Percentiles rank a stretch among this genome's conserved stretches.
Conservation (phyloP, 306 rosid species). For the Mimosa bimucronata region DNA sequence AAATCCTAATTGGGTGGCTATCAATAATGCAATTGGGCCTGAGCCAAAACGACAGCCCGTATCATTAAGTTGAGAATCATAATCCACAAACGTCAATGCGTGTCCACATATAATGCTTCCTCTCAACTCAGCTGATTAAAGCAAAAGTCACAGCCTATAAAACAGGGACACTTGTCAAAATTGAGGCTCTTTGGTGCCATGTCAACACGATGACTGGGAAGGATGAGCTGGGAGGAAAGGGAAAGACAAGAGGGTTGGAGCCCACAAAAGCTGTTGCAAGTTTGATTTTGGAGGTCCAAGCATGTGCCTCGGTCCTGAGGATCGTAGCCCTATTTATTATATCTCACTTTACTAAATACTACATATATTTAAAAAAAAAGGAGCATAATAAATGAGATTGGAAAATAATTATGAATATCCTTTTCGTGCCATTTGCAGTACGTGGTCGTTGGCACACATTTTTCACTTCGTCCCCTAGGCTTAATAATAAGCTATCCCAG, state of each 20-base stretch:
- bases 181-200: constrained; percentile 39
- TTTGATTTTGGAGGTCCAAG: constrained; percentile 59
- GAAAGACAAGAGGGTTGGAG: constrained; percentile 5
- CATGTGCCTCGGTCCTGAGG: constrained; percentile 61
- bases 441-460: background rate
- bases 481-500: background rate
- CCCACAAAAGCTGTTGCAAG: constrained; percentile 44
- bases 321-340: constrained; percentile 22
- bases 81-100: constrained; percentile 38
- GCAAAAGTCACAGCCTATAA: background rate
- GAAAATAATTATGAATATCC: background rate
- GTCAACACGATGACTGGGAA: constrained; percentile 43
- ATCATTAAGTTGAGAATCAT: constrained; percentile 29
- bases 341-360: background rate
- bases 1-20: constrained; percentile 33
- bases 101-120: background rate
- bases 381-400: background rate
- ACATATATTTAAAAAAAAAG: background rate
- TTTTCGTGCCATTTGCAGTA: background rate
- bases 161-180: constrained; percentile 47
- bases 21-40: constrained; percentile 2
- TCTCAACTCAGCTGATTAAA: constrained; percentile 25
- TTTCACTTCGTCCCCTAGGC: background rate
- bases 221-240: constrained; percentile 6
- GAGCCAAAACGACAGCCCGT: constrained; percentile 23